Base-by-base conservation (phyloP, 306 rosid species). In the Coriaria nepalensis region DNA sequence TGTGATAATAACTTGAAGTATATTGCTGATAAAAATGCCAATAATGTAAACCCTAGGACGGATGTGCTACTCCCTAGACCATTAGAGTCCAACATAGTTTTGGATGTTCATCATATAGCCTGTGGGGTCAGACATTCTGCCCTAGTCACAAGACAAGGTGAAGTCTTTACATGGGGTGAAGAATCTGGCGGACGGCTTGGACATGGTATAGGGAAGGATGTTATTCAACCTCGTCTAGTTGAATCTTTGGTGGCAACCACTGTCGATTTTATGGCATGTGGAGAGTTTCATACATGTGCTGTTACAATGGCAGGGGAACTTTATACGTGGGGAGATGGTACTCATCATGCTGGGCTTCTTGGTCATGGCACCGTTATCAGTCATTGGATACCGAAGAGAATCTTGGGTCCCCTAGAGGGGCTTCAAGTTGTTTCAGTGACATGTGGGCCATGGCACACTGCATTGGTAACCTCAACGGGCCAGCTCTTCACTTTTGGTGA, bases 401-500 rank as follows among this genome's bases (percentile, higher is more conserved):
- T 88, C 57, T 76, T 68, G 49, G 95, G 95, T 35, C 83, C 86
- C 49, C 81, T 90, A 57, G 97, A 90, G 68, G 97, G 97, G 50
- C 75, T 86, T 68, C 94, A 82, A 47, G 86, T 92, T 65, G 84
- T 96, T 59, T 82, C 73, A 12, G 70, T 92, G 57, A 74, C 99
- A 37, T 92, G 96, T 70, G 99, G 99, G 50, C 99, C 99, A 11
- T 92, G 99, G 99, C 99, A 92, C 63, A 92, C 99, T 4, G 96
- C 94, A 50, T 78, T 92, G 59, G 87, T 92, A 57, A 86, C 99
- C 51, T 79, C 99, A 50, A 68, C 86, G 66, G 96, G 99, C 51
- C 93, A 80, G 56, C 75, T 92, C 67, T 86, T 82, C 72, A 86
- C 96, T 47, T 86, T 92, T 47, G 99, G 99, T 6, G 99, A 92